Percentiles rank a stretch among this genome's conserved stretches.
Evolutionary conservation across 2,329 filamentous ascomycete genomes (phyloP).

Genomic region (Exophiala aquamarina): DNA sequence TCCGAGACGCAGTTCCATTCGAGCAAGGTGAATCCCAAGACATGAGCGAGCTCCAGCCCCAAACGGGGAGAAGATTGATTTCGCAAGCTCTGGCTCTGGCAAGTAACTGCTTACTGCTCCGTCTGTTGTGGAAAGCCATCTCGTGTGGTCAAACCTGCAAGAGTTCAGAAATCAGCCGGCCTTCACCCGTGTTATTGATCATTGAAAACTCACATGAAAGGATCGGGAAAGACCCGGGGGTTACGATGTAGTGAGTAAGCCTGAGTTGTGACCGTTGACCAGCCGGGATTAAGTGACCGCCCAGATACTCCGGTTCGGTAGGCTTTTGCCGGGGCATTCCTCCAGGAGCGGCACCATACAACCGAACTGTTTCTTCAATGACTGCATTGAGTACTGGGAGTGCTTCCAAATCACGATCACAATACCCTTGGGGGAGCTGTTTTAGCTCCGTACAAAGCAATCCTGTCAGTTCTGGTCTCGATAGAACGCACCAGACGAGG

Average conservation of each 20-base stretch:
- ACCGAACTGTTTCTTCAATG: constrained; percentile 57
- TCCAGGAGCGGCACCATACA: constrained; percentile 58
- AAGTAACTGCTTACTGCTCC: too few relatives aligned
- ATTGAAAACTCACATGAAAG: constrained; percentile 26
- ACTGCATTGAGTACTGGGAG: constrained; percentile 57
- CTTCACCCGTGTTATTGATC: not conserved
- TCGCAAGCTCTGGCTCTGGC: not conserved
- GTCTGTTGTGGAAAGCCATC: not conserved
- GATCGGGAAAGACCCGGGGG: constrained; percentile 47
- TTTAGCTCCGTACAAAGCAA: constrained; percentile 51
- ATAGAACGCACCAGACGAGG: constrained; percentile 39
- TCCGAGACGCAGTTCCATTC: constrained; percentile 55
- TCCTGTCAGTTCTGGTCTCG: constrained; percentile 34
- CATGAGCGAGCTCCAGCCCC: constrained; percentile 68
- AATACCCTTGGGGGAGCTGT: constrained; percentile 33
- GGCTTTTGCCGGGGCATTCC: constrained; percentile 55
- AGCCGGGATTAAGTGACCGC: constrained; percentile 47
- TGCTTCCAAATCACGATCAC: constrained; percentile 47
- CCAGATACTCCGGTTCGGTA: constrained; percentile 40
- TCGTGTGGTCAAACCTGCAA: not conserved
- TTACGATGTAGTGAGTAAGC: constrained; percentile 58
- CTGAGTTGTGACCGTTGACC: constrained; percentile 53
- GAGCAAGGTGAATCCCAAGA: constrained; percentile 66
- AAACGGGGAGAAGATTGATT: constrained; percentile 45
- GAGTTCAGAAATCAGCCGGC: not conserved